Percentiles rank a stretch among this genome's conserved stretches.
These are phyloP conservation scores for Amphicarpaea edgeworthii DNA, from an alignment of 306 rosid species.

Conservation along the genomic window DNA sequence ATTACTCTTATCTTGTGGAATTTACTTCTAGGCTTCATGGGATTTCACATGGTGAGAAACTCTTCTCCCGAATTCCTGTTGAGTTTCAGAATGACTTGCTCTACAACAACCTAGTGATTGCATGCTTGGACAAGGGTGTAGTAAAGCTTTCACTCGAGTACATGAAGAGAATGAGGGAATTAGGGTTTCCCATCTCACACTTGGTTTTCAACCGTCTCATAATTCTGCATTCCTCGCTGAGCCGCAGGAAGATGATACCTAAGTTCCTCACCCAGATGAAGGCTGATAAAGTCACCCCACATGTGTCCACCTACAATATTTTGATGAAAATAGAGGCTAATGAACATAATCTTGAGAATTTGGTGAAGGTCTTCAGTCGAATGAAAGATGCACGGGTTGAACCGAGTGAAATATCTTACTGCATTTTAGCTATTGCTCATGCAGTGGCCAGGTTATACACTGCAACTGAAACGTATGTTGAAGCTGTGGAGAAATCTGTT, in stretches of 20 bases:
- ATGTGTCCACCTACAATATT: slow-evolving; percentile 90
- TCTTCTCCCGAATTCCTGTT: slow-evolving; percentile 64
- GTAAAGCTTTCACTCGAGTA: slow-evolving; percentile 80
- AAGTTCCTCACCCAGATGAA: slow-evolving; percentile 83
- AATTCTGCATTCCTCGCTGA: slow-evolving; percentile 69
- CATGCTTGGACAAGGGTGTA: slow-evolving; percentile 84
- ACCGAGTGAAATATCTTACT: slow-evolving; percentile 85
- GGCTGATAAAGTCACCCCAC: slow-evolving; percentile 81
- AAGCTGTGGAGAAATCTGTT: slow-evolving; percentile 74
- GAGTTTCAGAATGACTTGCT: slow-evolving; percentile 93
- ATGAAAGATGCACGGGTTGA: slow-evolving; percentile 77
- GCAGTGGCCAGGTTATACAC: slow-evolving; percentile 77
- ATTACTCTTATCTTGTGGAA: slow-evolving; percentile 86
- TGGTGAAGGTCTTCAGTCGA: slow-evolving; percentile 65
- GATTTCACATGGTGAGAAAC: slow-evolving; percentile 81
- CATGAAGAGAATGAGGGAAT: slow-evolving; percentile 92
- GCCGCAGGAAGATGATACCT: slow-evolving; percentile 65
- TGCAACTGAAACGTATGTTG: slow-evolving; percentile 78
- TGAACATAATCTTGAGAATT: slow-evolving; percentile 74
- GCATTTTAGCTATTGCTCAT: slow-evolving; percentile 87
- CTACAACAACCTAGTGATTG: slow-evolving; percentile 83
- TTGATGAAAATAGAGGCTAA: slow-evolving; percentile 93
- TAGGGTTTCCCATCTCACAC: slow-evolving; percentile 77
- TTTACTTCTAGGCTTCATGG: slow-evolving; percentile 83
- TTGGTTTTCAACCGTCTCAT: slow-evolving; percentile 91